Percentiles rank a stretch among this genome's conserved stretches.
Conservation (phyloP, 352 stramenopile species). For the Phytophthora brassicae region DNA sequence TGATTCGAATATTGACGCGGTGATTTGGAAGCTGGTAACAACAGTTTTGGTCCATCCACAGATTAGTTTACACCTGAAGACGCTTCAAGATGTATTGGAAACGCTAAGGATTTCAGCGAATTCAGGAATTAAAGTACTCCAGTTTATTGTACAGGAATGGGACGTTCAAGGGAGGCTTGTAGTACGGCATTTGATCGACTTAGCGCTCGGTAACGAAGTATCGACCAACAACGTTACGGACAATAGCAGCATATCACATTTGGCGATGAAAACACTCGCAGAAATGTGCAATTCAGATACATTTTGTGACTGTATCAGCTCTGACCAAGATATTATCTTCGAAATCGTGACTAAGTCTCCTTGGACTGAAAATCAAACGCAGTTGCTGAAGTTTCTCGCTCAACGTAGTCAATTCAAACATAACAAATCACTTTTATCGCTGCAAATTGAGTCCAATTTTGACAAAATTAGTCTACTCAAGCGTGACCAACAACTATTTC, state of each 20-base stretch:
- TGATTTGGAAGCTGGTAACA: constrained; percentile 10
- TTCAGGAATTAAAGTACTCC: background rate
- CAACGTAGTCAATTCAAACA: background rate
- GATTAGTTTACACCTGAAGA: background rate
- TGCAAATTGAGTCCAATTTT: background rate
- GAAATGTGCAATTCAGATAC: background rate
- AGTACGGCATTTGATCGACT: constrained; percentile 5
- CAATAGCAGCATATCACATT: background rate
- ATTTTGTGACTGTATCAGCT: constrained; percentile 1
- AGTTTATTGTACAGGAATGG: constrained; percentile 2
- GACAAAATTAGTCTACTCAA: background rate
- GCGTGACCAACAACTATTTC: background rate
- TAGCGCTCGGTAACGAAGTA: background rate
- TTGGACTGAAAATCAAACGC: background rate
- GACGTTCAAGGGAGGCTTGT: constrained; percentile 3
- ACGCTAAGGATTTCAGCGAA: background rate
- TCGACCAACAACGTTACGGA: background rate
- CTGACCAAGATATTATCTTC: constrained; percentile 2
- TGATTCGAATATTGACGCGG: background rate
- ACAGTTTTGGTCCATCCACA: background rate
- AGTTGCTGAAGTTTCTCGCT: constrained; percentile 12
- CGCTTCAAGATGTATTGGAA: background rate
- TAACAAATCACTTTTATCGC: background rate
- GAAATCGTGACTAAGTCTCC: background rate
- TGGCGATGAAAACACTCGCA: constrained; percentile 1